Percentiles rank a stretch among this genome's conserved stretches.
Evolutionary conservation across 176 grass and related monocot genomes (phyloP).

Genomic region (Dactylis glomerata): DNA sequence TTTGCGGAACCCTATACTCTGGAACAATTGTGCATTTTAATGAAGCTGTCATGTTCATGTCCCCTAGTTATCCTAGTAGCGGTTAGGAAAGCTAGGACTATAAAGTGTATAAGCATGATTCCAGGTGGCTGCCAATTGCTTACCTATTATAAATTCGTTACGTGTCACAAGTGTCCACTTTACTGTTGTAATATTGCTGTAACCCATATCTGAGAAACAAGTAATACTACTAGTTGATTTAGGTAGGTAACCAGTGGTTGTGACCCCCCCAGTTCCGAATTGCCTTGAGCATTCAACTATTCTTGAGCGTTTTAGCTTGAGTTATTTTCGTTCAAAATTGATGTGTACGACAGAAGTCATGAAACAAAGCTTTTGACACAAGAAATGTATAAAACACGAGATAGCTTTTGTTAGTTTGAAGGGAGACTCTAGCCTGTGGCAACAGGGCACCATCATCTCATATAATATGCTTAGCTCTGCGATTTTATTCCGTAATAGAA

Average conservation of each 20-base stretch:
- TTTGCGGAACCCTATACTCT: background rate
- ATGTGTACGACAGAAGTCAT: background rate
- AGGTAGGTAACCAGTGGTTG: background rate
- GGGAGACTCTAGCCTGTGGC: background rate
- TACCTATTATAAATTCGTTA: background rate
- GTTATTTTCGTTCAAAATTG: background rate
- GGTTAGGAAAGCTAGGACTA: background rate
- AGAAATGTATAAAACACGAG: background rate
- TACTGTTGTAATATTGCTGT: background rate
- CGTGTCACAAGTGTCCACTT: background rate
- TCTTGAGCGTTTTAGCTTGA: background rate
- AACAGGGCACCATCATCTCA: background rate
- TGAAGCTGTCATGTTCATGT: background rate
- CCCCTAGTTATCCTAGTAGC: background rate
- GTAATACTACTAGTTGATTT: constrained; percentile 3
- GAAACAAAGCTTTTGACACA: background rate
- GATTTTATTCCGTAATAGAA: background rate
- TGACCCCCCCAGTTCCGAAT: background rate
- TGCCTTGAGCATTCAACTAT: background rate
- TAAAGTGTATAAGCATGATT: background rate
- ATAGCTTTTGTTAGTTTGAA: background rate
- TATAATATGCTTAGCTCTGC: constrained; percentile 6
- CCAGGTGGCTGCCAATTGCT: background rate
- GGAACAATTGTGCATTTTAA: background rate
- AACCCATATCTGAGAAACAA: background rate